These are phyloP conservation scores for Thuidium tamariscinum DNA, from an alignment of 225 moss, liverwort and hornwort species.

Conservation along the genomic window DNA sequence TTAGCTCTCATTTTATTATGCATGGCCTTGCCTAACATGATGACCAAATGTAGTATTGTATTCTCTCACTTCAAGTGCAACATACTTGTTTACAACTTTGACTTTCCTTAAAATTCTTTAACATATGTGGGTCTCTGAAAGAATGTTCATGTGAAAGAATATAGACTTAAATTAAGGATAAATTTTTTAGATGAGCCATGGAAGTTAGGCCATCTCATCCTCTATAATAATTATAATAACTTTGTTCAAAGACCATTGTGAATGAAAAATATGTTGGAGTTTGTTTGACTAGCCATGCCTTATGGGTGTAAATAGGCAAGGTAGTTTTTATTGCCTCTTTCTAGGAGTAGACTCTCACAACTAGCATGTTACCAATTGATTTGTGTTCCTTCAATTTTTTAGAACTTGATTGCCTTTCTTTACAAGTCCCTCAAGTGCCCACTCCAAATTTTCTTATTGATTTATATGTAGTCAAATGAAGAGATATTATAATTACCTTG, in stretches of 20 bases:
- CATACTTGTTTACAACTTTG: not conserved
- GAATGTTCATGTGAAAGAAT: not conserved
- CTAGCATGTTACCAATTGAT: not conserved
- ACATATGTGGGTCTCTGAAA: not conserved
- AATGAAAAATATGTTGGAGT: accelerated
- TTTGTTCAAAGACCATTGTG: too few species aligned
- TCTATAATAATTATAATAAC: too few species aligned
- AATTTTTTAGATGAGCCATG: accelerated
- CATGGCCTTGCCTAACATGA: accelerated
- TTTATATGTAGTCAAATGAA: too few species aligned
- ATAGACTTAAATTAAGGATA: not conserved
- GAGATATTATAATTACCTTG: too few species aligned
- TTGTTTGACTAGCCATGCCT: not conserved
- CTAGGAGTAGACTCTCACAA: not conserved
- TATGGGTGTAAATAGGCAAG: too few species aligned
- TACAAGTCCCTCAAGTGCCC: too few species aligned
- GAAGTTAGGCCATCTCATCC: not conserved
- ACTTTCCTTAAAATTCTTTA: too few species aligned
- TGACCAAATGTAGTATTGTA: not conserved
- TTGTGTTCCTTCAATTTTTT: not conserved
- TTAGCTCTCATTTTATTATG: not conserved
- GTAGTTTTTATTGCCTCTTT: too few species aligned
- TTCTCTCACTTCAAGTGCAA: not conserved
- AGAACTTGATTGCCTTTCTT: not conserved
- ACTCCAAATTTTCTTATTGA: too few species aligned